Percentiles rank a stretch among this genome's conserved stretches.
Evolutionary conservation across 2,329 filamentous ascomycete genomes (phyloP).

Genomic region (Trichoderma atrobrunneum): DNA sequence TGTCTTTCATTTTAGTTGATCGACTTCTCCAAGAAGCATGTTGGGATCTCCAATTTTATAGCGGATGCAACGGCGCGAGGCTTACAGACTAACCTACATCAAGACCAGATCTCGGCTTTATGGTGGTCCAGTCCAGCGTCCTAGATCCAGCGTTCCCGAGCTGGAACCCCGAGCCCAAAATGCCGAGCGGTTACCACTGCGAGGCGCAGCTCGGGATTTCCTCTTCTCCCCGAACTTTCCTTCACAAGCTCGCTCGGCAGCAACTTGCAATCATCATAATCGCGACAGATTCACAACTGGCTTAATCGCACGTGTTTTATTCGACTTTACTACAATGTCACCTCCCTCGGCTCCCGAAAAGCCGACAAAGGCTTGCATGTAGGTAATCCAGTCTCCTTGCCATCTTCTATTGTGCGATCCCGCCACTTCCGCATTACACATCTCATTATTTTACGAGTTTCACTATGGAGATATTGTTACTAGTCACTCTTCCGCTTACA

Average conservation of each 20-base stretch:
- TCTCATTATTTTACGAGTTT: neutral
- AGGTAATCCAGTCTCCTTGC: neutral
- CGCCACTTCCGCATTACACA: neutral
- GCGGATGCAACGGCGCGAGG: neutral
- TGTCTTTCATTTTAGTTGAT: neutral
- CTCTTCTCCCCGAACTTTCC: neutral
- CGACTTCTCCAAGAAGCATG: neutral
- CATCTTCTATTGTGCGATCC: neutral
- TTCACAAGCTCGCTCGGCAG: neutral
- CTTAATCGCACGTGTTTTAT: neutral
- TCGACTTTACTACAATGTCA: neutral
- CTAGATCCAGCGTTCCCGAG: neutral
- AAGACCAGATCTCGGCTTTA: neutral
- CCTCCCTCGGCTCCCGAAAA: neutral
- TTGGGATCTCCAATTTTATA: neutral
- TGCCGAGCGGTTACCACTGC: neutral
- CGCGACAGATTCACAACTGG: neutral
- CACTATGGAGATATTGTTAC: neutral
- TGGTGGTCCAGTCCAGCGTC: neutral
- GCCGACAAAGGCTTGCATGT: neutral
- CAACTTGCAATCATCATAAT: neutral
- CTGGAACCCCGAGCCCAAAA: neutral
- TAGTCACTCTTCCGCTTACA: neutral
- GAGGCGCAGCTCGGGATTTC: neutral
- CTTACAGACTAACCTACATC: neutral